Evolutionary conservation across 257 asterid genomes (phyloP), one percentile per base, ranked within the genome.

Genomic region (Solanum pimpinellifolium): DNA sequence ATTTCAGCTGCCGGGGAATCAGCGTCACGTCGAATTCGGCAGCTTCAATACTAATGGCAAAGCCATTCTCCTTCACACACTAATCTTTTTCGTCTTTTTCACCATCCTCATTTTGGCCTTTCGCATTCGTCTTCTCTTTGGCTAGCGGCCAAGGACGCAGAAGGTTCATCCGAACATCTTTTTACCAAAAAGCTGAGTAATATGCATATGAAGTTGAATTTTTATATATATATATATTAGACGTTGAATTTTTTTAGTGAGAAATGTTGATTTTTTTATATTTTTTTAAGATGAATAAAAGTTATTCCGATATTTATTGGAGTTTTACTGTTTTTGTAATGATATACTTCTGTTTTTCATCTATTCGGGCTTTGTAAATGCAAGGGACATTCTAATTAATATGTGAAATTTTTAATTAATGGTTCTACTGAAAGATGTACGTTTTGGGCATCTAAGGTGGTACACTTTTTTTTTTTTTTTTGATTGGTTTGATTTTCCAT

Each of bases 101-200:
- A 90, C 96, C 52, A 91, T 93, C 86, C 92, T 93, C 42, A 87
- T 91, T 78, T 90, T 92, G 95, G 95, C 94, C 4, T n/a, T 92
- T 4, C 92, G 82, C 18, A 29, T 91, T 87, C 92, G 88, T 6
- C 90, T 93, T 49, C 90, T 47, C 86, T 84, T 84, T 42, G 87
- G 75, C 87, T 80, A 80, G 85, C 29, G 16, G 5, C 4, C 12
- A 35, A 18, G 52, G 18, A 5, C 20, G 12, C 35, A 33, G 31
- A 42, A 72, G 15, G 9, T 74, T 74, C 29, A 74, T 74, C 10
- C 4, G 16, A 69, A 69, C 21, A 2, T 29, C 11, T 60, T 60
- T 60, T 23, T 3, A 9, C 6, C 7, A 11, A 60, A 59, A 59
- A 59, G 11, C n/a, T 3, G 5, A 59, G 1, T 56, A 69, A n/a